Base-by-base conservation (phyloP, 1,139 yeast species). In the Taphrina betulina region DNA sequence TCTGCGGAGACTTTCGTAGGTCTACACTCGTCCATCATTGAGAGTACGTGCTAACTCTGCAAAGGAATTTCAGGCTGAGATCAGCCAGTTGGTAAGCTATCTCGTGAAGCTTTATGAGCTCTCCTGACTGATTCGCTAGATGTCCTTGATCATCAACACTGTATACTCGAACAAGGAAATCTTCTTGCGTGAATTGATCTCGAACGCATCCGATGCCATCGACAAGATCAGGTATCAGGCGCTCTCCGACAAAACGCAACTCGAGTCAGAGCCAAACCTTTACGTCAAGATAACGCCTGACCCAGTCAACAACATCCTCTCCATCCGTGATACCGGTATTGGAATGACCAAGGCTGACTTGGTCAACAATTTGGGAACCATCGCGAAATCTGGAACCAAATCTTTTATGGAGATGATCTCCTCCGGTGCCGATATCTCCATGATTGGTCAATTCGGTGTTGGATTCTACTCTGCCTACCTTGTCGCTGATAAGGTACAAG, bases 371-470 rank as follows among this genome's bases (percentile, higher is more conserved):
- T 86, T 94, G 76, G 99, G 99, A 84, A 92, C 98, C 65, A 94
- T 94, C 72, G 98, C 99, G 72, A 94, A 92, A 79, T 94, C 98
- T 65, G 99, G 98, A 78, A 94, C 99, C 69, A 94, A 94, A 80
- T 87, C 95, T 66, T 94, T 94, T 75, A 92, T 94, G 98, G 98
- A 94, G 78, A 98, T 98, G 65, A 81, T 92, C 66, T 84, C 95
- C 65, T 96, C 96, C 65, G 99, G 99, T 78, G 98, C 98, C 64
- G 99, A 94, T 75, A 96, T 94, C 64, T 89, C 97, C 64, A 94
- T 94, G 98, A 94, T 94, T 78, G 99, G 99, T 81, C 98, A 94
- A 78, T 94, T 94, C 79, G 99, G 99, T 88, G 98, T 94, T 68
- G 99, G 99, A 82, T 94, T 94, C 92, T 94, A 94, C 85, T 92